Conservation (phyloP, 768 basidiomycete species). For the Lyophyllum atratum region DNA sequence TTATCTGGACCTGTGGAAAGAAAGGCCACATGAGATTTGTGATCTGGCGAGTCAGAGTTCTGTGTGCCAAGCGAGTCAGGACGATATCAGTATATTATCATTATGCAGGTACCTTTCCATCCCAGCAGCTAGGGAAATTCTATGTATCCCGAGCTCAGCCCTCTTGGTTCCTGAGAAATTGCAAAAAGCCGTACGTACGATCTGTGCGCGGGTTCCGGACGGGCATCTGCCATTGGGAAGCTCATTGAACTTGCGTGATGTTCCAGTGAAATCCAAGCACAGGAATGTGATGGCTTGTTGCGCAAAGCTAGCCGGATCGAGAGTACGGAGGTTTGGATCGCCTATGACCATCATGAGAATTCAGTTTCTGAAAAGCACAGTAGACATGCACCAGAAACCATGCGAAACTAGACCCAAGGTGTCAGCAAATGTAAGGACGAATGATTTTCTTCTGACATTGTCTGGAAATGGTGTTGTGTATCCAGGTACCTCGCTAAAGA, state of each 20-base stretch:
- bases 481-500: slow-evolving; percentile 33
- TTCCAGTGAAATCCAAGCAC: slow-evolving; percentile 41
- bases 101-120: slow-evolving; percentile 26
- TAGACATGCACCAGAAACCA: slow-evolving; percentile 35
- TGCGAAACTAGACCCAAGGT: slow-evolving; percentile 31
- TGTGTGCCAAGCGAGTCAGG: slow-evolving; percentile 13
- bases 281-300: slow-evolving; percentile 40
- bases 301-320: slow-evolving; percentile 31
- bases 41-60: slow-evolving; percentile 41
- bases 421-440: background rate
- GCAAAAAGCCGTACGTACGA: slow-evolving; percentile 24
- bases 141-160: background rate
- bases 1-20: slow-evolving; percentile 41
- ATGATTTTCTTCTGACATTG: slow-evolving; percentile 25
- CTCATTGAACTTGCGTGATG: slow-evolving; percentile 29
- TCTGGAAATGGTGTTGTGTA: slow-evolving; percentile 40
- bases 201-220: slow-evolving; percentile 37
- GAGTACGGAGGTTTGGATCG: slow-evolving; percentile 33
- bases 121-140: slow-evolving; percentile 39
- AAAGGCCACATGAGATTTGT: slow-evolving; percentile 42
- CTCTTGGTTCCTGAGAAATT: background rate
- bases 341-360: slow-evolving; percentile 17
- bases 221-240: slow-evolving; percentile 33
- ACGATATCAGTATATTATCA: slow-evolving; percentile 4
- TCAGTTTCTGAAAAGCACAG: background rate